Base-by-base conservation (phyloP, 768 basidiomycete species). In the Jaapia argillacea region DNA sequence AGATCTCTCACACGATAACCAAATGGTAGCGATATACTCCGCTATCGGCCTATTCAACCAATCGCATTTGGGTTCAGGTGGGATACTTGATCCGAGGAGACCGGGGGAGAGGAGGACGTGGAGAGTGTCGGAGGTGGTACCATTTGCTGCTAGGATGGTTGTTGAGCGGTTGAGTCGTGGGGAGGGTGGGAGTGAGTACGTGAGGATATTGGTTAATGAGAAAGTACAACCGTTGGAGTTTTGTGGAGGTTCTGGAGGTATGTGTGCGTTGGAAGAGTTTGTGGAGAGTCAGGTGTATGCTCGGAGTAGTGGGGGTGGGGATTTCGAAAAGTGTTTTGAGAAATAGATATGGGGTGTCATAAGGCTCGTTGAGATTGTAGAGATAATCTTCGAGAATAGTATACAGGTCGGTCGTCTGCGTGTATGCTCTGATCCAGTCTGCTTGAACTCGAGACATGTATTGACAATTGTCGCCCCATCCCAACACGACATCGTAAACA, bases 1-100 rank as follows among this genome's bases (percentile, higher is more conserved):
- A 18, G 88, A 92, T 61, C 89, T 92, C 58, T 77, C 84, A 5
- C 88, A 92, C 56, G 88, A 91, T 56, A 87, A 90, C 57, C 68
- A 83, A 54, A 85, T 93, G 76, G 66, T 85, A 31, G 79, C 85
- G 26, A 81, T 91, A 40, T 83, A 79, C 50, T 55, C 71, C 60
- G 63, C 85, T 55, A 45, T 76, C 60, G 88, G 74, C 12, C 55
- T 64, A 27, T 64, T 61, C 54, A 47, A 46, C 42, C 48, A 56
- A 33, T 26, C 31, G 7, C n/a, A n/a, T n/a, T n/a, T n/a, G n/a
- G n/a, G n/a, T n/a, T n/a, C n/a, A n/a, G n/a, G n/a, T n/a, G 49
- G 27, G 44, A 50, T 49, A 24, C 57, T 59, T n/a, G 45, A 57
- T 47, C 55, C 61, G 18, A 44, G 22, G 33, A 33, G 46, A 5